phyloP scores from a whole-genome alignment of 306 rosid species.

The Ochetophila trinervis region DNA sequence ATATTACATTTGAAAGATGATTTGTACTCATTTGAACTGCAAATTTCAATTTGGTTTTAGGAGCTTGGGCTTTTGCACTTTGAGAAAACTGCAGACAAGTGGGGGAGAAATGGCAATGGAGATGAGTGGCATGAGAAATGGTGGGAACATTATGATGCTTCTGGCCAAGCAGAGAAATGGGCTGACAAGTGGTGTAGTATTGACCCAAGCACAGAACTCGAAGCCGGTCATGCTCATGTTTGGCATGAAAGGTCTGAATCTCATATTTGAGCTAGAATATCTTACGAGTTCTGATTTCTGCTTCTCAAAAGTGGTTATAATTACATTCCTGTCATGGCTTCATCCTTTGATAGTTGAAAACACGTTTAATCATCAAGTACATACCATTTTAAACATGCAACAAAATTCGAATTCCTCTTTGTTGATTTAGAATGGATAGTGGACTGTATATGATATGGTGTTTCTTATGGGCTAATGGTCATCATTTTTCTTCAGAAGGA shows the following conservation, averaged over 20 bases:
- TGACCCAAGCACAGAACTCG: slow-evolving; percentile 76
- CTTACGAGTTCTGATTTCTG: slow-evolving; percentile 14
- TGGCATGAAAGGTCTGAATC: slow-evolving; percentile 88
- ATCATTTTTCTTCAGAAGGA: too few species aligned
- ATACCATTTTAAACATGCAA: not conserved
- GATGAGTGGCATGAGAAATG: slow-evolving; percentile 96
- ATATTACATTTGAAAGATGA: too few species aligned
- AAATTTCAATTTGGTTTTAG: slow-evolving; percentile 44
- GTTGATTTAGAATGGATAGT: too few species aligned
- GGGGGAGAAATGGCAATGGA: slow-evolving; percentile 83
- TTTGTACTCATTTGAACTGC: too few species aligned
- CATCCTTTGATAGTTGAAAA: not conserved
- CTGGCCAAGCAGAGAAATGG: slow-evolving; percentile 86
- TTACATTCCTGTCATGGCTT: not conserved
- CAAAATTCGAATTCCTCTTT: not conserved
- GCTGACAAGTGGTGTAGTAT: slow-evolving; percentile 98
- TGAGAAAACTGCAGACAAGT: slow-evolving; percentile 97
- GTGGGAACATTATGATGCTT: slow-evolving; percentile 72
- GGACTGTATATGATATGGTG: too few species aligned
- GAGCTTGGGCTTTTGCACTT: slow-evolving; percentile 64
- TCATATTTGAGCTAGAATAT: not conserved
- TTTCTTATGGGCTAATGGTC: too few species aligned
- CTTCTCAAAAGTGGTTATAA: not conserved
- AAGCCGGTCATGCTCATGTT: slow-evolving; percentile 89
- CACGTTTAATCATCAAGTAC: not conserved